A percentile compares a stretch with the other conserved stretches of the same genome.
phyloP scores from a whole-genome alignment of 2,329 filamentous ascomycete genomes.

The Lachnellula occidentalis region DNA sequence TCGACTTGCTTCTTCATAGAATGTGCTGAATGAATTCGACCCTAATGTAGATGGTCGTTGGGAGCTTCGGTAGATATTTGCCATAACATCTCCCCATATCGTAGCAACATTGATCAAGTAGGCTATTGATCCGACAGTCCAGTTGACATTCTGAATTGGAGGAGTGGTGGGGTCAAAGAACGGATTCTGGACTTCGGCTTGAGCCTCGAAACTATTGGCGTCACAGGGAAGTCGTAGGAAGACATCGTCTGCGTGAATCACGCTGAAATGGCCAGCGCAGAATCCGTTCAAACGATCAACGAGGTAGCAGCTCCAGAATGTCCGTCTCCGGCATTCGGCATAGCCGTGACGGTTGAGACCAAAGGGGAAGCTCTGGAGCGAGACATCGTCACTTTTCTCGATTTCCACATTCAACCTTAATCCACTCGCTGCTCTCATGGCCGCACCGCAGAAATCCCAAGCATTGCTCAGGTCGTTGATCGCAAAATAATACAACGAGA shows the following conservation, averaged over 20 bases:
- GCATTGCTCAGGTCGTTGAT: constrained; percentile 53
- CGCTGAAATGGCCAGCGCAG: constrained; percentile 46
- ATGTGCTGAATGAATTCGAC: constrained; percentile 36
- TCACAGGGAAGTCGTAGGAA: constrained; percentile 62
- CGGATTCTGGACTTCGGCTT: constrained; percentile 51
- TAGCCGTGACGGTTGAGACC: constrained; percentile 52
- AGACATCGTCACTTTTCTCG: constrained; percentile 40
- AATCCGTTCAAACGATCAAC: constrained; percentile 62
- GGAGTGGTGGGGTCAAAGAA: constrained; percentile 51
- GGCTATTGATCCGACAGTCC: constrained; percentile 40
- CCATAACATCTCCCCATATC: constrained; percentile 60
- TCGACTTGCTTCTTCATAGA: constrained; percentile 46
- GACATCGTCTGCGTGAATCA: constrained; percentile 59
- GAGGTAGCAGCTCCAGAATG: constrained; percentile 67
- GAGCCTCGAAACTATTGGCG: constrained; percentile 55
- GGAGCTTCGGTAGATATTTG: constrained; percentile 50
- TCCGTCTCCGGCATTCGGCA: constrained; percentile 62
- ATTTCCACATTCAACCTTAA: constrained; percentile 60
- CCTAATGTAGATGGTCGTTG: constrained; percentile 15
- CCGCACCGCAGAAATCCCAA: constrained; percentile 59
- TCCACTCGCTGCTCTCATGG: constrained; percentile 52
- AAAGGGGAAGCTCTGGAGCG: constrained; percentile 44
- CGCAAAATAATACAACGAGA: constrained; percentile 61
- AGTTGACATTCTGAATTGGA: constrained; percentile 34
- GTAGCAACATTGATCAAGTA: constrained; percentile 57